phyloP scores from a whole-genome alignment of 352 stramenopile species.

The Phytopythium vexans region DNA sequence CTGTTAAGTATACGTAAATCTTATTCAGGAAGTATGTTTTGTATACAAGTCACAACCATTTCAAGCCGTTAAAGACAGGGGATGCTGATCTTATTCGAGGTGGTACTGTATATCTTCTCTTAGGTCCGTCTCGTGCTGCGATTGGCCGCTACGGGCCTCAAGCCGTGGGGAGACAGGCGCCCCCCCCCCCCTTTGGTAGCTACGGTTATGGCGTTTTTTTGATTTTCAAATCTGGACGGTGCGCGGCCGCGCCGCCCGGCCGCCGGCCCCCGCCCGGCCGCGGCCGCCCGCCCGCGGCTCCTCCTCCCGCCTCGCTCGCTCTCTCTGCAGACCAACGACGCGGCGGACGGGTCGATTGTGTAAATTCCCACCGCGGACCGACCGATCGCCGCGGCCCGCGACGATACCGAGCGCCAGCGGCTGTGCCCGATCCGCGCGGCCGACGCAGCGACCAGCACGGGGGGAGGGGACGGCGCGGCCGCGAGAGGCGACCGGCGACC shows the following conservation, averaged over 20 bases:
- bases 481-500: too few relatives aligned
- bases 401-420: background rate
- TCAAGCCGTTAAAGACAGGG: background rate
- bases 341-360: background rate
- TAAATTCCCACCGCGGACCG: background rate
- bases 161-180: background rate
- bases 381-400: background rate
- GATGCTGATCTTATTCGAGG: slow-evolving; percentile 1
- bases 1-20: background rate
- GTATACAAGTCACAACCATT: background rate
- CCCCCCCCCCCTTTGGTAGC: too few relatives aligned
- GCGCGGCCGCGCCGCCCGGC: too few relatives aligned
- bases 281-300: too few relatives aligned
- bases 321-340: background rate
- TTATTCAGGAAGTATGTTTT: background rate
- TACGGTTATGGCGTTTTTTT: background rate
- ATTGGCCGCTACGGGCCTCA: too few relatives aligned
- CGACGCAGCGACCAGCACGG: background rate
- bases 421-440: background rate
- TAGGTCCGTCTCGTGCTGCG: background rate
- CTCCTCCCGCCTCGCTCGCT: background rate
- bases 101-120: background rate
- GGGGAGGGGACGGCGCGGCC: background rate
- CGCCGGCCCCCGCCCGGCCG: too few relatives aligned
- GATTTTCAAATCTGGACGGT: slow-evolving; percentile 1